Evolutionary conservation across 306 rosid species (phyloP), one percentile per base, ranked within the genome.

Genomic region (Sphenostylis stenocarpa): DNA sequence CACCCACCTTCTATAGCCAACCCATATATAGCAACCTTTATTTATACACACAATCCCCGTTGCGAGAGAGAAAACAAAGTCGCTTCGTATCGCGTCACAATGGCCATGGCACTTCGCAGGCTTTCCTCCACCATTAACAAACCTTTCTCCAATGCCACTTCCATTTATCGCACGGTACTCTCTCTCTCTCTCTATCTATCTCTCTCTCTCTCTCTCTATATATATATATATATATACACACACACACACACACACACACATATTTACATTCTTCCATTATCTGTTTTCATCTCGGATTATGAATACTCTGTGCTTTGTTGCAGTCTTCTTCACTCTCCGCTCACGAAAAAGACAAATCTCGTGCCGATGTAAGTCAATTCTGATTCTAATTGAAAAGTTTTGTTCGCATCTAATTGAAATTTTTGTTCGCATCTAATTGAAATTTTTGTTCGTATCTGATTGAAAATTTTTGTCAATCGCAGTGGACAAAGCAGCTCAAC

Each of bases 401-500:
- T 11, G 12, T 73, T 73, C 17, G 69, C 24, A 13, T 63, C 71
- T 45, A 23, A 31, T 5, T 62, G 15, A 29, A 16, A 6, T 1
- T 2, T 78, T 36, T 15, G n/a, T 76, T 73, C 17, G 69, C 14
- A 13, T 58, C 71, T 51, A 19, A 31, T 23, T 62, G 15, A 16
- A 16, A 7, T n/a, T 57, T 78, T 36, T 15, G n/a, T 76, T 73
- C 17, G 69, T n/a, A 13, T 58, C 71, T 51, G 24, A 31, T 23
- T 62, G 15, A 16, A 16, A 7, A 5, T n/a, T 33, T n/a, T 16
- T 34, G 26, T 17, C 70, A 21, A 17, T 81, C 61, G 43, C 84
- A 94, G 98, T 91, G 97, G 98, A 85, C 90, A 75, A 86, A 88
- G 69, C 96, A 94, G 77, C 89, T 94, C 70, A 94, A 94, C 64